These are phyloP conservation scores for Clavaria fumosa DNA, from an alignment of 768 basidiomycete genomes.

Conservation along the genomic window DNA sequence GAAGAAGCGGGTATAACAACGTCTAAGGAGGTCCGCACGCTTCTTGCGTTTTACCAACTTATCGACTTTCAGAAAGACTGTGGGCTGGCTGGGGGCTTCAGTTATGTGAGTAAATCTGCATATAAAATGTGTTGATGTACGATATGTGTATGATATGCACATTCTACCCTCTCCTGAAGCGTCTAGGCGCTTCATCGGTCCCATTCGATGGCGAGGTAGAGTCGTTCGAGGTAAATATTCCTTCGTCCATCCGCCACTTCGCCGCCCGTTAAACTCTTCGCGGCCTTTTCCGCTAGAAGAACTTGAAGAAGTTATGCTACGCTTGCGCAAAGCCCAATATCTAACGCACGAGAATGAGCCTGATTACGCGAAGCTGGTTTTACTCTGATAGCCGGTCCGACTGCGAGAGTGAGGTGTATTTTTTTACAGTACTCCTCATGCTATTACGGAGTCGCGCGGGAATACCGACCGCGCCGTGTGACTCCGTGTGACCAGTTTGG, in stretches of 20 bases:
- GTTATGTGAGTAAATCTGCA: no score
- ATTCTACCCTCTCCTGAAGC: conserved; percentile 40
- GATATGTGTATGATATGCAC: conserved; percentile 73
- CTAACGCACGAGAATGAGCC: conserved; percentile 83
- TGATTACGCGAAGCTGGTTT: conserved; percentile 66
- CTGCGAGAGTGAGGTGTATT: no score
- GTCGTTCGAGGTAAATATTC: conserved; percentile 63
- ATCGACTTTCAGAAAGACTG: conserved; percentile 26
- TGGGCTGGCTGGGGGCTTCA: conserved; percentile 80
- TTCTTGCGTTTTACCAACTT: background rate
- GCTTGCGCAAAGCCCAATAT: conserved; percentile 47
- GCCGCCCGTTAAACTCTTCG: background rate
- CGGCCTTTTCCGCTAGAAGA: conserved; percentile 54
- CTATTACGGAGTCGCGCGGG: no score
- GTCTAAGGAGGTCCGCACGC: conserved; percentile 24
- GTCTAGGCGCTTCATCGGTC: conserved; percentile 38
- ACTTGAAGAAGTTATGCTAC: conserved; percentile 44
- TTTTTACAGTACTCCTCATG: no score
- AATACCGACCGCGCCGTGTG: no score
- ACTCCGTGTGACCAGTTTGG: no score
- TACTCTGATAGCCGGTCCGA: conserved; percentile 40
- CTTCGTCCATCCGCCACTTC: background rate
- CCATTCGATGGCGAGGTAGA: conserved; percentile 87
- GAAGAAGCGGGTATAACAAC: conserved; percentile 80
- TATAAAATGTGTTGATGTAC: no score